Evolutionary conservation across 306 rosid genomes (phyloP).

Genomic region (Malus sylvestris): DNA sequence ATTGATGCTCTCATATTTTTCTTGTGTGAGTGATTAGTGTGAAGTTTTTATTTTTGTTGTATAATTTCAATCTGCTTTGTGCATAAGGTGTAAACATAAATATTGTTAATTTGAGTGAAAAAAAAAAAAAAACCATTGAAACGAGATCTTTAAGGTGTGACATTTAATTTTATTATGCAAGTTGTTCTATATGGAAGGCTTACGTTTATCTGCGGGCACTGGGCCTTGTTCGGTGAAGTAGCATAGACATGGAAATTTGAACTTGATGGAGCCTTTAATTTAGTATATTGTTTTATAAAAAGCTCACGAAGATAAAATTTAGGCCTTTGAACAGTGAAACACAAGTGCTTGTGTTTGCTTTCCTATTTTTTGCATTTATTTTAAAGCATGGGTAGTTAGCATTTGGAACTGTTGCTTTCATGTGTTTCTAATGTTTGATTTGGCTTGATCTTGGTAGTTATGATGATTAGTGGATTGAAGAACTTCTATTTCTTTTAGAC

Average conservation of each 20-base stretch:
- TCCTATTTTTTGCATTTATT: not conserved
- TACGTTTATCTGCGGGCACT: not conserved
- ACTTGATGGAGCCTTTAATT: not conserved
- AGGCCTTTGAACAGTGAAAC: not conserved
- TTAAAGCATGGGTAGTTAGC: not conserved
- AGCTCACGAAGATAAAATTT: not conserved
- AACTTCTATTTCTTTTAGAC: not conserved
- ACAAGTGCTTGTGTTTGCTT: not conserved
- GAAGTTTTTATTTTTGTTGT: not conserved
- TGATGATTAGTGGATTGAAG: not conserved
- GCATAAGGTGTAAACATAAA: not conserved
- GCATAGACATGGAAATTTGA: not conserved
- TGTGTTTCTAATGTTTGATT: not conserved
- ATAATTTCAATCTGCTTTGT: not conserved
- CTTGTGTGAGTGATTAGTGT: not conserved
- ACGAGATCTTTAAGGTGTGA: not conserved
- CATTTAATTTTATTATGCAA: not conserved
- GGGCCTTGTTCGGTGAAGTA: not conserved
- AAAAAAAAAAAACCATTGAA: not conserved
- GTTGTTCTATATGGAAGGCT: not conserved
- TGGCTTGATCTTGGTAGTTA: not conserved
- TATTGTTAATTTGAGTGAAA: not conserved
- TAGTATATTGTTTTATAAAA: not conserved
- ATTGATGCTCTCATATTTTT: not conserved
- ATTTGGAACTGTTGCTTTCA: not conserved